Conservation (phyloP, 805 yeast genomes). For the Brettanomyces nanus region DNA sequence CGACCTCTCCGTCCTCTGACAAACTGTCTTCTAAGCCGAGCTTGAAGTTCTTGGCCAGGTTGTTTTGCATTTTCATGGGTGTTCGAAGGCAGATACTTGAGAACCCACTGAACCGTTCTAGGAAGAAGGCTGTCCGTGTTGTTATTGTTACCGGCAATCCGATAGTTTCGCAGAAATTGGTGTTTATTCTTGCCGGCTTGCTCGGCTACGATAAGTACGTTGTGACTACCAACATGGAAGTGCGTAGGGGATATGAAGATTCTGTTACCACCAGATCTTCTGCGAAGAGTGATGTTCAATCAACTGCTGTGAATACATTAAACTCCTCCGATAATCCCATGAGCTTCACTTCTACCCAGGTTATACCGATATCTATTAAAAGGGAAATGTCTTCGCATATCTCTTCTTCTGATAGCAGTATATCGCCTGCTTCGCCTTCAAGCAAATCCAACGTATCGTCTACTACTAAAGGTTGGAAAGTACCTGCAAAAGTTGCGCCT, state of each 20-base stretch:
- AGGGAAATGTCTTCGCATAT: neutral
- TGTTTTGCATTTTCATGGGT: slow-evolving; percentile 38
- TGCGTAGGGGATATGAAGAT: neutral
- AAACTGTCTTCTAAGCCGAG: slow-evolving; percentile 6
- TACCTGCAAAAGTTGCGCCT: slow-evolving; percentile 21
- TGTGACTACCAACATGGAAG: slow-evolving; percentile 8
- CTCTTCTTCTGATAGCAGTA: slow-evolving; percentile 8
- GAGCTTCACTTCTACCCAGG: slow-evolving; percentile 1
- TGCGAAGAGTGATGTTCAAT: neutral
- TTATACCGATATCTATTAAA: slow-evolving; percentile 1
- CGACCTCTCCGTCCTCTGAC: slow-evolving; percentile 5
- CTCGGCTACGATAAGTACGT: slow-evolving; percentile 29
- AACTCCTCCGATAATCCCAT: neutral
- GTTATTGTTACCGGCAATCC: slow-evolving; percentile 52
- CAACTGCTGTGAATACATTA: neutral
- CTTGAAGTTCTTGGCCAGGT: slow-evolving; percentile 36
- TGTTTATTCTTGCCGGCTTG: slow-evolving; percentile 44
- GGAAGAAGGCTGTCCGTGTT: slow-evolving; percentile 30
- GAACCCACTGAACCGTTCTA: slow-evolving; percentile 24
- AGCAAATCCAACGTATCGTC: neutral
- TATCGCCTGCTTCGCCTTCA: slow-evolving; percentile 1
- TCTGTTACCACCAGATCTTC: neutral
- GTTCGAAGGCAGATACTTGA: slow-evolving; percentile 26
- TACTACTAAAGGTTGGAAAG: slow-evolving; percentile 35
- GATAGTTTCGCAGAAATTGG: slow-evolving; percentile 44